Base-by-base conservation (phyloP, 352 stramenopile genomes). In the Hyphochytrium catenoides region DNA sequence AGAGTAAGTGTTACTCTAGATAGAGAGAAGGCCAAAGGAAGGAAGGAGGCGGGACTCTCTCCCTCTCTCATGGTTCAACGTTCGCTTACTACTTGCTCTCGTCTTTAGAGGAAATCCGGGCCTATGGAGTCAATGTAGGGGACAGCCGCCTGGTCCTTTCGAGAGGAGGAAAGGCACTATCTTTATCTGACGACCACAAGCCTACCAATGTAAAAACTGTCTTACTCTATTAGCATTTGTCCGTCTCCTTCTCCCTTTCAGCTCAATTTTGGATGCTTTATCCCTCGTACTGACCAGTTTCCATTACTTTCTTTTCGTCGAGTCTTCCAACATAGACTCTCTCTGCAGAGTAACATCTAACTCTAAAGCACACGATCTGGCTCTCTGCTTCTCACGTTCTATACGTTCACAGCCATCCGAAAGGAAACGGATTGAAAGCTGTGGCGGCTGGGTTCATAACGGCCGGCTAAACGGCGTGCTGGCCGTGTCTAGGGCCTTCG, bases 111-210 rank as follows among this genome's bases (percentile, higher is more conserved):
- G 18, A 15, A n/a, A 21, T 5, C 25, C 6, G 23, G 20, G 33
- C 1, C 48, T 57, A 79, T 41, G 51, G 90, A 12, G 74, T 68
- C 1, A 81, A 91, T 34, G 59, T 89, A 8, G 76, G 76, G 16
- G 76, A 91, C 36, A 91, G 72, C 36, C 76, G 76, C 25, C 71
- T 70, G 8, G 75, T 91, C 31, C 42, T 91, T 20, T 77, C 63
- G 33, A 72, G 66, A 12, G 52, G 44, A 7, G 74, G 71, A 3
- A 7, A 59, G 12, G 74, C 74, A 2, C 35, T 83, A 5, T 65
- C 82, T 28, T 47, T 90, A 32, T 86, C 66, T 5, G 64, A 60
- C 23, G 74, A 90, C 39, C 74, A 90, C 57, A 87, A 87, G 50
- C 67, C 74, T 0, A 72, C 57, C 21, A 36, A 76, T 27, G n/a